Percentiles rank a stretch among this genome's conserved stretches.
phyloP scores from a whole-genome alignment of 2,329 filamentous ascomycete species.

The Aureobasidium sp. region DNA sequence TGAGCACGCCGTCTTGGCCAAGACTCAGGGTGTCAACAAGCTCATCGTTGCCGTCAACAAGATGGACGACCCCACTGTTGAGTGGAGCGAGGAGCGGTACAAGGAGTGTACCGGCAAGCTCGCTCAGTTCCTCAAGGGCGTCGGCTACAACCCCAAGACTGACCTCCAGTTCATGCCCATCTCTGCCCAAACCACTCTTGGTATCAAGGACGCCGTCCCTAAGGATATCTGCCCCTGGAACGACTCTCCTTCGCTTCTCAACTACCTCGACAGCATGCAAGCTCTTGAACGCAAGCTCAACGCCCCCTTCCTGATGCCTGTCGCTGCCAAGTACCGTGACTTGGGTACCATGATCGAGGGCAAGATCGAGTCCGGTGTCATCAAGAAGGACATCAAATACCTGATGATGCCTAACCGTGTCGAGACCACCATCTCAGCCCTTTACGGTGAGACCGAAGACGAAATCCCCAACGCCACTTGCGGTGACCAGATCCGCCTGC shows the following conservation, averaged over 20 bases:
- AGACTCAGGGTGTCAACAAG: constrained; percentile 97
- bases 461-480: constrained; percentile 75
- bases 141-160: constrained; percentile 87
- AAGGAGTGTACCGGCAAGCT: constrained; percentile 91
- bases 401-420: constrained; percentile 95
- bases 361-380: constrained; percentile 88
- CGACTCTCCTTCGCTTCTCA: constrained; percentile 79
- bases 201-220: constrained; percentile 82
- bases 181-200: constrained; percentile 74
- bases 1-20: constrained; percentile 95
- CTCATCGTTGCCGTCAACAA: constrained; percentile 94
- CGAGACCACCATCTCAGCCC: constrained; percentile 67
- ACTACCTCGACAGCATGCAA: constrained; percentile 91
- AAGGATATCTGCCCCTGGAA: constrained; percentile 74
- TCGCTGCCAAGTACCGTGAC: constrained; percentile 92
- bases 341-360: constrained; percentile 97
- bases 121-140: constrained; percentile 75
- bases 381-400: constrained; percentile 80
- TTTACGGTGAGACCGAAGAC: constrained; percentile 95
- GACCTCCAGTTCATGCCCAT: constrained; percentile 96
- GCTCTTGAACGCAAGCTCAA: constrained; percentile 92
- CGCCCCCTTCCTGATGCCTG: constrained; percentile 98
- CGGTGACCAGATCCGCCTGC: constrained; percentile 88
- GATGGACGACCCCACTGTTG: constrained; percentile 95
- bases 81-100: constrained; percentile 91